Percentiles rank a stretch among this genome's conserved stretches.
Conservation (phyloP, 2,329 filamentous ascomycete genomes). For the Calonectria honghensis region DNA sequence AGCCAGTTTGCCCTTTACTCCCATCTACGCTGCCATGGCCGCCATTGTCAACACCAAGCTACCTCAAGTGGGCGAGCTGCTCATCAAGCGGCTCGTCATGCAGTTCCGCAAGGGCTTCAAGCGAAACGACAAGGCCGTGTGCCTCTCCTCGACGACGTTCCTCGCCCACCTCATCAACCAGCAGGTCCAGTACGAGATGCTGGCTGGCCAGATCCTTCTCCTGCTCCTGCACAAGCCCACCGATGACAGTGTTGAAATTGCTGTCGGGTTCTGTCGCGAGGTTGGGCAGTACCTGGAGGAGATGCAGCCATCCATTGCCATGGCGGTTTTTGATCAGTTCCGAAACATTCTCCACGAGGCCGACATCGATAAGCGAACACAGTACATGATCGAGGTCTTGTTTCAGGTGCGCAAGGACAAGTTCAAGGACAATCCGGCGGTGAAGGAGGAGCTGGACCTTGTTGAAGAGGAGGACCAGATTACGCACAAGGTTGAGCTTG, state of each 20-base stretch:
- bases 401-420: slow-evolving; percentile 97
- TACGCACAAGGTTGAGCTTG: slow-evolving; percentile 88
- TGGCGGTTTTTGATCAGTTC: slow-evolving; percentile 97
- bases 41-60: slow-evolving; percentile 99
- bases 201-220: slow-evolving; percentile 93
- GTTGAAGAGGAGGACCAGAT: slow-evolving; percentile 99
- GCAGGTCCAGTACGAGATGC: slow-evolving; percentile 94
- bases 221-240: slow-evolving; percentile 96
- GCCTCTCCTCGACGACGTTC: slow-evolving; percentile 93
- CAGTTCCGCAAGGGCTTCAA: slow-evolving; percentile 98
- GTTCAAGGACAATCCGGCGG: slow-evolving; percentile 94
- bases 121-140: slow-evolving; percentile 97
- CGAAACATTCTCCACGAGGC: slow-evolving; percentile 96
- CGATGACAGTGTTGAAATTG: slow-evolving; percentile 98
- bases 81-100: slow-evolving; percentile 88
- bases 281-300: slow-evolving; percentile 96
- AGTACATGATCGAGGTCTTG: slow-evolving; percentile 99
- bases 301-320: slow-evolving; percentile 91
- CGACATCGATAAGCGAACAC: slow-evolving; percentile 97
- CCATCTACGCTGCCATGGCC: slow-evolving; percentile 96
- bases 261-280: slow-evolving; percentile 93
- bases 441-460: slow-evolving; percentile 94
- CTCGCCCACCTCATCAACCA: slow-evolving; percentile 97
- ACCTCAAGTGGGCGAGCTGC: slow-evolving; percentile 92
- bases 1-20: slow-evolving; percentile 94